These are phyloP conservation scores for Suhomyces vadensis DNA, from an alignment of 805 yeast species.

Conservation along the genomic window DNA sequence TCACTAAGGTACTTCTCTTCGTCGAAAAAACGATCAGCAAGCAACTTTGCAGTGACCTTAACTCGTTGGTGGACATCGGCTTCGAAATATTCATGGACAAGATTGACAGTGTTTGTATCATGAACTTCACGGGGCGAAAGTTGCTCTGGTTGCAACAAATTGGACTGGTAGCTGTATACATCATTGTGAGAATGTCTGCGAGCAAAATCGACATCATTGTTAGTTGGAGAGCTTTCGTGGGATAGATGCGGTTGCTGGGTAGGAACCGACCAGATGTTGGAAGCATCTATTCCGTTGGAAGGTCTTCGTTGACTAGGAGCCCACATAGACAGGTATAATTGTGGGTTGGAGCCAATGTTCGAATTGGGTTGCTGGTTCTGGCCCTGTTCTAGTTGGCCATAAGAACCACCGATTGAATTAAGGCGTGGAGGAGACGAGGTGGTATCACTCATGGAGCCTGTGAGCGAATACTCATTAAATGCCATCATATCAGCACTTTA, in stretches of 20 bases:
- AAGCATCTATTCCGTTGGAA: constrained; percentile 3
- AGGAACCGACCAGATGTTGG: constrained; percentile 6
- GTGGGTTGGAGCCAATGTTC: background rate
- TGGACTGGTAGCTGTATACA: constrained; percentile 2
- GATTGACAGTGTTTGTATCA: constrained; percentile 7
- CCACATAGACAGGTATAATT: constrained; percentile 5
- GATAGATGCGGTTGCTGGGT: background rate
- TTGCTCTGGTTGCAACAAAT: background rate
- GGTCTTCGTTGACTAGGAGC: background rate
- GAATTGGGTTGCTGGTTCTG: background rate
- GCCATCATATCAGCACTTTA: constrained; percentile 2
- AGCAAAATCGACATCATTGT: background rate
- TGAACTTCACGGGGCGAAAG: background rate
- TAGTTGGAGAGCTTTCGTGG: background rate
- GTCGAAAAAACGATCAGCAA: constrained; percentile 29
- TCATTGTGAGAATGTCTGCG: constrained; percentile 11
- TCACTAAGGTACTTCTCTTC: constrained; percentile 33
- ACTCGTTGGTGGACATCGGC: constrained; percentile 41
- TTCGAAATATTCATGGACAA: constrained; percentile 37
- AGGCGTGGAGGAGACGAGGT: background rate
- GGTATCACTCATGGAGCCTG: background rate
- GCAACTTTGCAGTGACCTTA: constrained; percentile 30
- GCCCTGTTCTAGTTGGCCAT: background rate
- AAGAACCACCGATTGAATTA: background rate
- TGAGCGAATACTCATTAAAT: constrained; percentile 1